phyloP scores from a whole-genome alignment of 768 basidiomycete species.

The Neoboletus subvelutipes region DNA sequence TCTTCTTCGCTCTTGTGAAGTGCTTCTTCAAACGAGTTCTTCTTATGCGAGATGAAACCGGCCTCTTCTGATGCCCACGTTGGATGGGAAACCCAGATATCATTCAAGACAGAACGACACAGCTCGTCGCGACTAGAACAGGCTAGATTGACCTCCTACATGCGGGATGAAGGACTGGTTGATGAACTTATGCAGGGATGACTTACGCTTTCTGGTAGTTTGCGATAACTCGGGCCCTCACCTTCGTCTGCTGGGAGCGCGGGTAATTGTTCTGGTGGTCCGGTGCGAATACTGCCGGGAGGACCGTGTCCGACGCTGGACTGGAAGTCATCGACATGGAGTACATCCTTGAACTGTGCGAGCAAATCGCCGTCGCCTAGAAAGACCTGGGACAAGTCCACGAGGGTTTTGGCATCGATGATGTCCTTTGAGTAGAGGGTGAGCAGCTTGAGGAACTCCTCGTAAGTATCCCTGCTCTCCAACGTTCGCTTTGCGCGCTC shows the following conservation, averaged over 20 bases:
- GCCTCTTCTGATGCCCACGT: constrained; percentile 98
- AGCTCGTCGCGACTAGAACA: constrained; percentile 95
- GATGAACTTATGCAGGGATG: not conserved
- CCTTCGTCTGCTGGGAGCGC: constrained; percentile 80
- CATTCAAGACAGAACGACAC: constrained; percentile 94
- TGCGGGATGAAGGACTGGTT: constrained; percentile 2
- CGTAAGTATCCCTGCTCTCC: constrained; percentile 75
- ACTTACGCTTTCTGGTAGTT: constrained; percentile 84
- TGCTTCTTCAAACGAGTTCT: constrained; percentile 94
- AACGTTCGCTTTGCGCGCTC: constrained; percentile 85
- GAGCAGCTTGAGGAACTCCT: constrained; percentile 93
- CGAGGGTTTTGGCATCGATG: constrained; percentile 78
- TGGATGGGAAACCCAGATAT: constrained; percentile 97
- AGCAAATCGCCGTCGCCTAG: constrained; percentile 80
- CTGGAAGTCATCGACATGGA: constrained; percentile 73
- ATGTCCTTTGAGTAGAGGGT: constrained; percentile 90
- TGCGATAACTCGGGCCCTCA: constrained; percentile 92
- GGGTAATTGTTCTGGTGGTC: constrained; percentile 72
- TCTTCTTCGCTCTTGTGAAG: constrained; percentile 98
- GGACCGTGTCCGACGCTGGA: constrained; percentile 67
- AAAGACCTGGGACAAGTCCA: constrained; percentile 79
- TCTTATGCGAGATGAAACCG: constrained; percentile 92
- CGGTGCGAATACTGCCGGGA: constrained; percentile 74
- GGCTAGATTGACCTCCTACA: constrained; percentile 81
- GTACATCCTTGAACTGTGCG: constrained; percentile 80